These are phyloP conservation scores for Berkeleyomyces basicola DNA, from an alignment of 2,329 filamentous ascomycete species.

Conservation along the genomic window DNA sequence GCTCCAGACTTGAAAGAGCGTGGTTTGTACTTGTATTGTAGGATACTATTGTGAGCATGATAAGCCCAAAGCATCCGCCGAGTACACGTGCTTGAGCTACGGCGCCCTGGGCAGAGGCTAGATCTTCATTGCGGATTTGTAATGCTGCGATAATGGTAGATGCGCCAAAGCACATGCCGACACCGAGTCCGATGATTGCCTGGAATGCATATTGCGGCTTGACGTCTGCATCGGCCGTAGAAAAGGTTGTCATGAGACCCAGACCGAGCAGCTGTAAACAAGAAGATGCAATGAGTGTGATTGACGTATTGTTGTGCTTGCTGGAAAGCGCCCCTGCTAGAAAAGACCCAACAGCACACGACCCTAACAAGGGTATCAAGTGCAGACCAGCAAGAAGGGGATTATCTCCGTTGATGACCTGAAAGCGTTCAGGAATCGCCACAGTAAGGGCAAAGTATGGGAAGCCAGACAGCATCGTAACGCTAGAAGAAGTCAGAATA, in stretches of 20 bases:
- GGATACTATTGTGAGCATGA: slow-evolving; percentile 42
- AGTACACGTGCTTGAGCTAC: slow-evolving; percentile 43
- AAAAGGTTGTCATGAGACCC: slow-evolving; percentile 31
- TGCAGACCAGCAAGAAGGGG: slow-evolving; percentile 39
- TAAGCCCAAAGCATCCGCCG: slow-evolving; percentile 42
- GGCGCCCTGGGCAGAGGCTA: slow-evolving; percentile 42
- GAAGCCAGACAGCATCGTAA: slow-evolving; percentile 40
- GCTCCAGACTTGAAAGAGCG: slow-evolving; percentile 23
- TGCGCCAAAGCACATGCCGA: slow-evolving; percentile 40
- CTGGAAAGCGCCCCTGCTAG: slow-evolving; percentile 36
- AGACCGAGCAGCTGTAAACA: slow-evolving; percentile 36
- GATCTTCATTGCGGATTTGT: slow-evolving; percentile 29
- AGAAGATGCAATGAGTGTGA: slow-evolving; percentile 32
- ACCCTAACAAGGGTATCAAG: slow-evolving; percentile 39
- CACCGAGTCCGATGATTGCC: slow-evolving; percentile 39
- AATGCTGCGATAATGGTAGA: slow-evolving; percentile 42
- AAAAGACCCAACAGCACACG: slow-evolving; percentile 40
- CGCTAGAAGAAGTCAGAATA: slow-evolving; percentile 21
- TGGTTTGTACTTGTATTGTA: slow-evolving; percentile 27
- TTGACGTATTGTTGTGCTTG: slow-evolving; percentile 36
- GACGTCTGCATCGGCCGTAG: slow-evolving; percentile 19
- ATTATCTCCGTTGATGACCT: slow-evolving; percentile 38
- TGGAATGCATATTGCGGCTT: slow-evolving; percentile 37
- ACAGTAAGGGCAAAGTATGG: slow-evolving; percentile 42
- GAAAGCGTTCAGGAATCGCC: slow-evolving; percentile 41